phyloP scores from a whole-genome alignment of 2,329 filamentous ascomycete species.

The Stagonosporopsis vannaccii region DNA sequence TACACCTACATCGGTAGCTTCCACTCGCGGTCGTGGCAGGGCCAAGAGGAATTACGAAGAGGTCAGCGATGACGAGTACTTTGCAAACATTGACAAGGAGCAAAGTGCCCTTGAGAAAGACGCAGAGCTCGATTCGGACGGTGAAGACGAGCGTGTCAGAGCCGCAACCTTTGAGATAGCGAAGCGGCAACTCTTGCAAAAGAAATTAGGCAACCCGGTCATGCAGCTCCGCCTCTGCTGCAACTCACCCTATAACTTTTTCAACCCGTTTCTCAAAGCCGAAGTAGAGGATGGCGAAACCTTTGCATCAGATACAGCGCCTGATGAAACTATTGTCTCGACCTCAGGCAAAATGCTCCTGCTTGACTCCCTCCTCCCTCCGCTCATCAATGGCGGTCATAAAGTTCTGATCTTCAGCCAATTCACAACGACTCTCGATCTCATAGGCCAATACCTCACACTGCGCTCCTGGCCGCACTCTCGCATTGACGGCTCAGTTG shows the following conservation, averaged over 20 bases:
- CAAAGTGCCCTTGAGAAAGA: conserved; percentile 53
- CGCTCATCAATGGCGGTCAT: conserved; percentile 75
- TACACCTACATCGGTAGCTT: conserved; percentile 68
- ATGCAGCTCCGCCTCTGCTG: conserved; percentile 92
- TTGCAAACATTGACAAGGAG: conserved; percentile 73
- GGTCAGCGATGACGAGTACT: conserved; percentile 84
- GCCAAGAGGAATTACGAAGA: conserved; percentile 69
- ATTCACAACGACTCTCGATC: conserved; percentile 92
- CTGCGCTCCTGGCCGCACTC: conserved; percentile 82
- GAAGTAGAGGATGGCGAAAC: conserved; percentile 59
- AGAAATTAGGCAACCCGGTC: conserved; percentile 91
- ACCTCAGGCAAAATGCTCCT: conserved; percentile 96
- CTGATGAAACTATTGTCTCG: conserved; percentile 82
- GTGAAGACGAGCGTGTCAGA: conserved; percentile 69
- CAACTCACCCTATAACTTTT: conserved; percentile 96
- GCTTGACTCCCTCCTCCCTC: conserved; percentile 82
- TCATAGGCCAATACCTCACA: conserved; percentile 86
- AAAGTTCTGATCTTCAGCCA: conserved; percentile 97
- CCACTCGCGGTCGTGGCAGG: conserved; percentile 61
- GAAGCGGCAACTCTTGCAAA: conserved; percentile 85
- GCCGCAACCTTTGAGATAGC: conserved; percentile 76
- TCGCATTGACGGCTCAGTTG: conserved; percentile 88
- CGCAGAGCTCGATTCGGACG: conserved; percentile 54
- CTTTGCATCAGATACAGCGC: conserved; percentile 57
- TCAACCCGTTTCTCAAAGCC: conserved; percentile 75